Evolutionary conservation across 1,284 basidiomycete genomes (phyloP), one percentile per base, ranked within the genome.

Genomic region (Moesziomyces antarcticus): DNA sequence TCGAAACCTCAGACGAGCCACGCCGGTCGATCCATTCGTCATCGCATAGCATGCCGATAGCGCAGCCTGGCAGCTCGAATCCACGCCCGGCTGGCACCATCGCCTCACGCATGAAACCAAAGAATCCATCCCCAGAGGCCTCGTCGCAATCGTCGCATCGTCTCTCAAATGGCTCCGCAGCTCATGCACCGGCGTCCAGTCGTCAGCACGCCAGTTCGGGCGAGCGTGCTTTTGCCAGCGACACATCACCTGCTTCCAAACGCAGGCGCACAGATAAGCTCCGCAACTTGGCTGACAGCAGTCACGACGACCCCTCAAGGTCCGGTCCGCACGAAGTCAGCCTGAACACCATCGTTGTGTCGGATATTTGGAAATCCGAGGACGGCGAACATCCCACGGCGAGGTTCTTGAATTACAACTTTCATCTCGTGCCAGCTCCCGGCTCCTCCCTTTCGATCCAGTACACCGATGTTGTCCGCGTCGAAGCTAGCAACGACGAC

Each of bases 281-380:
- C 9, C n/a, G 3, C 25, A 22, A 21, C 14, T 49, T 50, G 2
- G 6, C 24, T 9, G 24, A 24, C 1, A 18, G 21, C 5, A 27
- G n/a, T 1, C 6, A 5, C 13, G 18, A 25, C 18, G 54, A 42
- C 22, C 27, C 30, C 13, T 1, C 42, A 14, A 4, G 7, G 14
- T 3, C 16, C 6, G 2, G 20, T 11, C 49, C 56, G 8, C 37
- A 37, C 49, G 45, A 52, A 9, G 37, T 70, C 9, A 48, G 21
- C 16, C 60, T 70, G 20, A 14, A 52, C 5, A 52, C 56, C 11
- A 44, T 72, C 45, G 59, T 60, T 21, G 37, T 72, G 8, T 61
- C 64, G 9, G 70, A 73, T 43, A 11, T 57, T 11, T 73, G 64
- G 65, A 56, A 56, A 22, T 67, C 63, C 8, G 51, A 35, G 13